Evolutionary conservation across 192 early-diverging fungal genomes (phyloP).

Genomic region (Rhizoclosmatium sp.): DNA sequence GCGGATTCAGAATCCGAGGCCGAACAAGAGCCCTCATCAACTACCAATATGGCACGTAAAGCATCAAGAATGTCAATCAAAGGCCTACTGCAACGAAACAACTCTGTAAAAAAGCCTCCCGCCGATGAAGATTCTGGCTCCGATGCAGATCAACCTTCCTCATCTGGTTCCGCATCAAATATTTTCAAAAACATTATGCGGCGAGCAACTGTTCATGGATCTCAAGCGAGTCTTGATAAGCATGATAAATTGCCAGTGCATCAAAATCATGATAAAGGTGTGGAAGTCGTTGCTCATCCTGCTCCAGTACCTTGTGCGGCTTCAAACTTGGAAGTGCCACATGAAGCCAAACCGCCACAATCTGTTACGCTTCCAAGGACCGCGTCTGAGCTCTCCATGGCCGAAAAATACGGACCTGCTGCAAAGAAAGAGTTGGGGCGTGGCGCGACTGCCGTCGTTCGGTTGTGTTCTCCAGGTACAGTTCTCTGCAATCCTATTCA

Average conservation of each 20-base stretch:
- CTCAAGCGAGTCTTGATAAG: no score
- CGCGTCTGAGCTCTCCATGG: conserved; percentile 54
- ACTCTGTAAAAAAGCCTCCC: background rate
- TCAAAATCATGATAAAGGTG: no score
- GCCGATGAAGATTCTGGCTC: background rate
- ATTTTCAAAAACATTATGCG: conserved; percentile 51
- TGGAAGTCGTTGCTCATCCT: background rate
- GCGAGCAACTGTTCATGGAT: background rate
- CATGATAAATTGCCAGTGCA: background rate
- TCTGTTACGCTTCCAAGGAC: conserved; percentile 4
- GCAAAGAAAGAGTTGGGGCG: conserved; percentile 76
- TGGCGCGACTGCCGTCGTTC: conserved; percentile 92
- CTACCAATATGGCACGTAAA: no score
- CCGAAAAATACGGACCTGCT: conserved; percentile 88
- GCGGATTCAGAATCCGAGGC: conserved; percentile 34
- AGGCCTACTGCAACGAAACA: background rate
- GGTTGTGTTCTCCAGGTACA: conserved; percentile 70
- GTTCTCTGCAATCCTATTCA: background rate
- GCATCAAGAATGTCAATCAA: background rate
- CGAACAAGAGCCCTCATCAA: conserved; percentile 20
- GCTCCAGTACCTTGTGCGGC: background rate
- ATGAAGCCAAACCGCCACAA: background rate
- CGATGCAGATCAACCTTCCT: no score
- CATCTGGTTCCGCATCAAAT: background rate
- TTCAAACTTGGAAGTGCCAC: background rate